Evolutionary conservation across 2,329 filamentous ascomycete genomes (phyloP).

Genomic region (Aspergillus oerlinghausenensis): DNA sequence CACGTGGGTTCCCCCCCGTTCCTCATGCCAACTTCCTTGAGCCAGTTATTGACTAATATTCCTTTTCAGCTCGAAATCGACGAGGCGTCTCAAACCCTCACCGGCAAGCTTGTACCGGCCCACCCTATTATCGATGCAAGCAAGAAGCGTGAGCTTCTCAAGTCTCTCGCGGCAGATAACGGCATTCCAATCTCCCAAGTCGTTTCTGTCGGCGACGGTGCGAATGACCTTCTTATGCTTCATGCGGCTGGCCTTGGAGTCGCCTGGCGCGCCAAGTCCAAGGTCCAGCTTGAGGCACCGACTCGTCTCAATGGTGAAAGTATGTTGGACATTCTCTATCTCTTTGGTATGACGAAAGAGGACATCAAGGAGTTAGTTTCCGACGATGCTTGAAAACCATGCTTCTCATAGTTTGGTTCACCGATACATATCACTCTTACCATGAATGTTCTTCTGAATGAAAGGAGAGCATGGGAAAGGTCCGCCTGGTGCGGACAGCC

Average conservation of each 20-base stretch:
- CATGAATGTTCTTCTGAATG: not conserved
- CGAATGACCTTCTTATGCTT: slow-evolving; percentile 64
- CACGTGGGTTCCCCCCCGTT: slow-evolving; percentile 49
- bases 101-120: slow-evolving; percentile 51
- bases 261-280: slow-evolving; percentile 61
- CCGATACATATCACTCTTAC: not conserved
- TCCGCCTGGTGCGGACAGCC: not conserved
- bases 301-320: slow-evolving; percentile 55
- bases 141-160: slow-evolving; percentile 53
- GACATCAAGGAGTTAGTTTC: slow-evolving; percentile 45
- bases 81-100: slow-evolving; percentile 45
- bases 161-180: slow-evolving; percentile 52
- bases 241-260: slow-evolving; percentile 57
- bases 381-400: slow-evolving; percentile 10
- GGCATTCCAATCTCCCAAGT: slow-evolving; percentile 52
- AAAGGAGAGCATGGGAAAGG: not conserved
- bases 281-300: slow-evolving; percentile 59
- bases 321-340: slow-evolving; percentile 55
- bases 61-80: slow-evolving; percentile 46
- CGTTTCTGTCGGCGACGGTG: slow-evolving; percentile 59
- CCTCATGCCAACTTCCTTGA: not conserved
- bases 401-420: not conserved
- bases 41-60: not conserved
- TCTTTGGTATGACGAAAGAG: slow-evolving; percentile 50
- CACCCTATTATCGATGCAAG: slow-evolving; percentile 56